Evolutionary conservation across 2,329 filamentous ascomycete species (phyloP).

Genomic region (Gaeumannomyces sp.): DNA sequence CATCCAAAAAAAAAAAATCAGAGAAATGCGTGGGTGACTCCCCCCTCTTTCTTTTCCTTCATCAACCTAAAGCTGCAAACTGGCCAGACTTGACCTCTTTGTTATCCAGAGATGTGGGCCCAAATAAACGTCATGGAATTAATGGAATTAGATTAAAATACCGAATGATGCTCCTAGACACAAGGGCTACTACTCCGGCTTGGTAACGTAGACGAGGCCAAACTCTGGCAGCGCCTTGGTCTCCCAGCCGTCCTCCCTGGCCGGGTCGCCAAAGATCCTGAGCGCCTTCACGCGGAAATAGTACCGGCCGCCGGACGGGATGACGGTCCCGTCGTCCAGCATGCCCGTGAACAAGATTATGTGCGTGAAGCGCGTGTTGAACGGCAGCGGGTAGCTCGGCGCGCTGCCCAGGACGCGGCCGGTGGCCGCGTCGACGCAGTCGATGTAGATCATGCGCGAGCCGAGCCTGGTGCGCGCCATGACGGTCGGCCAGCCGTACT

Average conservation of each 20-base stretch:
- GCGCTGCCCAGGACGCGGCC: background rate
- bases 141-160: no score
- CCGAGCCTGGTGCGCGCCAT: background rate
- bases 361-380: no score
- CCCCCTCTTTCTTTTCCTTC: no score
- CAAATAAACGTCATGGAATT: no score
- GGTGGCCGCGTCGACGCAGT: background rate
- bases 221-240: background rate
- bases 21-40: no score
- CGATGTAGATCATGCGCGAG: background rate
- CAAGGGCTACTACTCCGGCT: no score
- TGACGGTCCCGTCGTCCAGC: slow-evolving; percentile 1
- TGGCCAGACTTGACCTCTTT: no score
- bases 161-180: no score
- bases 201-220: background rate
- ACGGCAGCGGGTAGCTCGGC: background rate
- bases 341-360: background rate
- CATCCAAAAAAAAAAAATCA: no score
- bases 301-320: slow-evolving; percentile 2
- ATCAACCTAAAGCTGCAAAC: no score
- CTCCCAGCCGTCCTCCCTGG: slow-evolving; percentile 2
- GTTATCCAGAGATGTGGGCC: no score
- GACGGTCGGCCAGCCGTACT: no score
- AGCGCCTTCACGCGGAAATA: background rate
- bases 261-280: slow-evolving; percentile 1